Evolutionary conservation across 129 eudicot genomes (phyloP), one percentile per base, ranked within the genome.

Genomic region (Smallanthus sonchifolius): DNA sequence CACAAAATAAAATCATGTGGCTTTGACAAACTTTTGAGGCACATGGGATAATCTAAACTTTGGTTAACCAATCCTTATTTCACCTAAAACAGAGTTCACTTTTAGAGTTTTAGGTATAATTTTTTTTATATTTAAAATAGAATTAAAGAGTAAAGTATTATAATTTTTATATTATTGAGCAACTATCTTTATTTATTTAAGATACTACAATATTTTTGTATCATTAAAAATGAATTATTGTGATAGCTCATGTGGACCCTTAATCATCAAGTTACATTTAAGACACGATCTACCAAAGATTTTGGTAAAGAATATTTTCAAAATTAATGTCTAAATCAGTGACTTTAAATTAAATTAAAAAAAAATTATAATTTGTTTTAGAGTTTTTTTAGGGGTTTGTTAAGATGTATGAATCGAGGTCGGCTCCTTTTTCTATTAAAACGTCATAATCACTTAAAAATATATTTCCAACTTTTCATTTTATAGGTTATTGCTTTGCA

Each of bases 401-500:
- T 77, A 78, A 64, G 77, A 63, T 78, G 72, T 63, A 70, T 40
- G 67, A 62, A 54, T 71, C 70, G 70, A 69, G 82, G 60, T 54
- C 71, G 76, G 49, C 70, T 43, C 82, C 30, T 24, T 37, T 77
- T 78, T 70, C 82, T 44, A 72, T 72, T 72, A 72, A 72, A 72
- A 79, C 42, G 82, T 79, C 82, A 39, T 71, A 39, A 39, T 78
- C 82, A 71, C 77, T 40, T 67, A 36, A 20, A 37, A 49, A 70
- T 40, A 48, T 36, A 35, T 72, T 52, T 72, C 68, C 52, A 65
- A 78, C 72, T 78, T 78, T 70, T 71, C 20, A 16, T 66, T 49
- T 78, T 70, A 62, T 78, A 63, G 77, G 77, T 72, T 71, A 65
- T 78, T 71, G 78, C 82, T 79, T 79, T 67, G 64, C 51, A 72